Evolutionary conservation across 345 rosid species (phyloP).

Genomic region (Camelina neglecta): DNA sequence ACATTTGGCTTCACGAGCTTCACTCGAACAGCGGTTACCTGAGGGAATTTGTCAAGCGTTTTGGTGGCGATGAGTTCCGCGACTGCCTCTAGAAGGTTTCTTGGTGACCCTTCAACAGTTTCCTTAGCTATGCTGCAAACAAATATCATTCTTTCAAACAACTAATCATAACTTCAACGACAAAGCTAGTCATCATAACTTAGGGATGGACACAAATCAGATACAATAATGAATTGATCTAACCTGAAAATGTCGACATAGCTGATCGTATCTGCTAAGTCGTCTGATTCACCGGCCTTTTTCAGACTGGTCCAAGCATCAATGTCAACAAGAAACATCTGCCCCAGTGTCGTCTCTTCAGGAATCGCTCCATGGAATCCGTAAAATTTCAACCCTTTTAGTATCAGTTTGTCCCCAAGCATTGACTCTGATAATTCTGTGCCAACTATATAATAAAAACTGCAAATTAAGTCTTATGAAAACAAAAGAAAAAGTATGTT

Average conservation of each 20-base stretch:
- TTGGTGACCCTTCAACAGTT: slow-evolving; percentile 66
- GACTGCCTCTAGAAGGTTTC: slow-evolving; percentile 76
- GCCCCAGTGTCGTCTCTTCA: slow-evolving; percentile 77
- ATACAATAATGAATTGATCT: background rate
- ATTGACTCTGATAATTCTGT: slow-evolving; percentile 24
- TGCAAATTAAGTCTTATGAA: background rate
- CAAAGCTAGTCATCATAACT: background rate
- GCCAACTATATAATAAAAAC: background rate
- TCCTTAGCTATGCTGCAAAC: slow-evolving; percentile 69
- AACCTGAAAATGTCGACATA: slow-evolving; percentile 87
- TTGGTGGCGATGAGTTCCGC: slow-evolving; percentile 69
- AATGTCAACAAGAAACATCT: slow-evolving; percentile 82
- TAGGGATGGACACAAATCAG: background rate
- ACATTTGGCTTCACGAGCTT: slow-evolving; percentile 86
- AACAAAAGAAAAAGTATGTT: background rate
- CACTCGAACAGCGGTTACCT: slow-evolving; percentile 66
- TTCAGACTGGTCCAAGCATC: slow-evolving; percentile 95
- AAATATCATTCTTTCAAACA: slow-evolving; percentile 12
- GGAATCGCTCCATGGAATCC: slow-evolving; percentile 84
- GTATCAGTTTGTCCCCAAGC: slow-evolving; percentile 42
- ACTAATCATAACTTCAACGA: background rate
- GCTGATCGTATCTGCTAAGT: slow-evolving; percentile 68
- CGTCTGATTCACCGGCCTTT: slow-evolving; percentile 71
- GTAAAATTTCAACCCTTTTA: slow-evolving; percentile 83
- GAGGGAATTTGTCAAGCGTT: slow-evolving; percentile 54